Conservation (phyloP, 2,329 filamentous ascomycete genomes). For the Claviceps digitariae region DNA sequence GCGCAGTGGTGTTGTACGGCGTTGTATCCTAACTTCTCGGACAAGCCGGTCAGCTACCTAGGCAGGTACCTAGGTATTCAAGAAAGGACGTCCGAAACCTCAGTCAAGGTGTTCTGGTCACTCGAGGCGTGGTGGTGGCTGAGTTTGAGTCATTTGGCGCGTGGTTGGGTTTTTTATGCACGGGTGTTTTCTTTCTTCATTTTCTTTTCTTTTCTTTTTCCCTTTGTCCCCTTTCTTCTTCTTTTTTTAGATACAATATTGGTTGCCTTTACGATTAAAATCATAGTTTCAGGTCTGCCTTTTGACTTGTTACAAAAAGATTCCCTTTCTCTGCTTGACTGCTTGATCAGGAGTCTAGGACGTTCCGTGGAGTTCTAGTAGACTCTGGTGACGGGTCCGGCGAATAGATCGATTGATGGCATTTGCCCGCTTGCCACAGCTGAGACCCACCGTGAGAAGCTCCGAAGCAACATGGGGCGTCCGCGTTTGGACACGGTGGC, state of each 20-base stretch:
- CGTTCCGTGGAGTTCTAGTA: background rate
- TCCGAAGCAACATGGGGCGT: background rate
- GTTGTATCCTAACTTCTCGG: too few relatives aligned
- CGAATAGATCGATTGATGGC: background rate
- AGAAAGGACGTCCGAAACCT: too few relatives aligned
- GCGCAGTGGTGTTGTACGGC: too few relatives aligned
- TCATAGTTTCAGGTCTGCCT: too few relatives aligned
- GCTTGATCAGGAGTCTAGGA: too few relatives aligned
- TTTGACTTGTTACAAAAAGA: background rate
- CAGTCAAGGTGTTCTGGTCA: too few relatives aligned
- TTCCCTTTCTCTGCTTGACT: background rate
- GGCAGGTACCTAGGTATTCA: too few relatives aligned
- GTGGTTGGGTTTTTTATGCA: background rate
- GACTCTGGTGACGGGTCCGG: background rate
- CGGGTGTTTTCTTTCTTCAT: background rate
- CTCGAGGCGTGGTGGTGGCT: background rate
- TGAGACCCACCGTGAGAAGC: background rate
- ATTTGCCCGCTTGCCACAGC: background rate
- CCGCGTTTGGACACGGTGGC: conserved; percentile 5
- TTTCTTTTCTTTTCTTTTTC: background rate
- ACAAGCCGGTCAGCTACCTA: too few relatives aligned
- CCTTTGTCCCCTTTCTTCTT: background rate
- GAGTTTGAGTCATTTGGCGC: conserved; percentile 1
- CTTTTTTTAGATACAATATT: background rate
- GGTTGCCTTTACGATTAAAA: too few relatives aligned